phyloP scores from a whole-genome alignment of 495 filamentous ascomycete species.

The Hyaloscypha finlandica region DNA sequence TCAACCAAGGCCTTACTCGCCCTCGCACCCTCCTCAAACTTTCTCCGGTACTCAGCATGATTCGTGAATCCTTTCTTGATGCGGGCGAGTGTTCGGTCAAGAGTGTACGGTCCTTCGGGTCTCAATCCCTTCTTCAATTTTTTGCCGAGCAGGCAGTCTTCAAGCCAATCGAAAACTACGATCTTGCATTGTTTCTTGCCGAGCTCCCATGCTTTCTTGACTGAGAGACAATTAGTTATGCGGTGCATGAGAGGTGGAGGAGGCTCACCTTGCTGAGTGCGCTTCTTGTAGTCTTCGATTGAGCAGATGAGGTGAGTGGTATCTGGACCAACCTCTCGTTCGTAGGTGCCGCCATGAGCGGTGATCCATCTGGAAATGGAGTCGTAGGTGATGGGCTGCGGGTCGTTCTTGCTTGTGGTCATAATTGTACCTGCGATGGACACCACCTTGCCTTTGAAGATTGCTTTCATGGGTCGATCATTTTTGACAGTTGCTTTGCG shows the following conservation, averaged over 20 bases:
- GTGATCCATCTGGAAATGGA: conserved; percentile 58
- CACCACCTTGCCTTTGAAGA: conserved; percentile 22
- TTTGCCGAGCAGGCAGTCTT: conserved; percentile 47
- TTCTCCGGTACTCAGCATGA: conserved; percentile 31
- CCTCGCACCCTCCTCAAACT: conserved; percentile 32
- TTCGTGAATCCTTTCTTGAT: conserved; percentile 34
- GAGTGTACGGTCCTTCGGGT: conserved; percentile 47
- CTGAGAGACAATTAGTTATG: conserved; percentile 32
- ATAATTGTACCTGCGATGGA: conserved; percentile 18
- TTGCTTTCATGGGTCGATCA: conserved; percentile 15
- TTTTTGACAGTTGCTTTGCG: conserved; percentile 6
- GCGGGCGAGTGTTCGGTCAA: conserved; percentile 40
- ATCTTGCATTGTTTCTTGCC: conserved; percentile 45
- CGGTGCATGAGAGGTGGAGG: background rate
- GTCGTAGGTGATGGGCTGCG: conserved; percentile 31
- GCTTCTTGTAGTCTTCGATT: conserved; percentile 51
- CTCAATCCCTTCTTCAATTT: conserved; percentile 33
- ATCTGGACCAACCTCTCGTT: conserved; percentile 38
- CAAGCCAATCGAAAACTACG: conserved; percentile 64
- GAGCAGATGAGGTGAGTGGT: conserved; percentile 64
- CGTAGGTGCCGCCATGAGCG: conserved; percentile 51
- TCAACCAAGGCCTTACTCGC: conserved; percentile 27
- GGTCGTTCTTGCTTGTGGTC: conserved; percentile 2
- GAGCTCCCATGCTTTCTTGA: conserved; percentile 43
- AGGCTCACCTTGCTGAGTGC: conserved; percentile 43